Conservation (phyloP, 371 early-diverging fungal genomes). For the Lichtheimia ramosa region DNA sequence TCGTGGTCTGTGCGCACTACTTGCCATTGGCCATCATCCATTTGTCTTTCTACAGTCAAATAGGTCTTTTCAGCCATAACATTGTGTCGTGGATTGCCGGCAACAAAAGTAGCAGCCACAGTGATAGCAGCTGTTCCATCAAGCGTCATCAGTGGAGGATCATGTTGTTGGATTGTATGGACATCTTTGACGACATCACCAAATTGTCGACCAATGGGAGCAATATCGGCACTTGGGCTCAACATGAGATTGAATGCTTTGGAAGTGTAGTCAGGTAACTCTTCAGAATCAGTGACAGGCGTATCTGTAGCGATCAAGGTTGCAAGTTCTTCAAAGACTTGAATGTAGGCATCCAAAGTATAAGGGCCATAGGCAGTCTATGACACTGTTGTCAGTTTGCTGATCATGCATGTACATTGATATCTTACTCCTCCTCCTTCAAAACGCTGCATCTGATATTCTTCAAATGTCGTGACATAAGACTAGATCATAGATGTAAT, state of each 20-base stretch:
- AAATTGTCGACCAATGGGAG: slow-evolving; percentile 42
- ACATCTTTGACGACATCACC: slow-evolving; percentile 50
- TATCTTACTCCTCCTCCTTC: slow-evolving; percentile 59
- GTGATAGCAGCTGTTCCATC: slow-evolving; percentile 11
- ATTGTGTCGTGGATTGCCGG: slow-evolving; percentile 66
- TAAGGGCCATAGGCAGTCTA: slow-evolving; percentile 67
- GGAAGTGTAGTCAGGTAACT: slow-evolving; percentile 35
- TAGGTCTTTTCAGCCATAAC: slow-evolving; percentile 40
- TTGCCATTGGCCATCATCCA: slow-evolving; percentile 31
- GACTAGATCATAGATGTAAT: slow-evolving; percentile 27
- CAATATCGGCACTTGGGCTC: slow-evolving; percentile 49
- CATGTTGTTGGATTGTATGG: background rate
- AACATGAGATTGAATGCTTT: slow-evolving; percentile 46
- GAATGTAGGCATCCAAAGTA: slow-evolving; percentile 60
- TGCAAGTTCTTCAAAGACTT: slow-evolving; percentile 52
- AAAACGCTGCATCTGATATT: slow-evolving; percentile 68
- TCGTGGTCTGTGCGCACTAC: slow-evolving; percentile 44
- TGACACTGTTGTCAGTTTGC: background rate
- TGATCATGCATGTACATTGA: background rate
- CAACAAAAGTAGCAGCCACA: slow-evolving; percentile 50
- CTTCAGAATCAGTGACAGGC: slow-evolving; percentile 15
- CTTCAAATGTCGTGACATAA: slow-evolving; percentile 67
- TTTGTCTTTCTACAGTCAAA: slow-evolving; percentile 54
- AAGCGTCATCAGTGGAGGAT: background rate
- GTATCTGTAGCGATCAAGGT: slow-evolving; percentile 38